A percentile compares a stretch with the other conserved stretches of the same genome.
Conservation (phyloP, 257 asterid species). For the Solanum paucissectum region DNA sequence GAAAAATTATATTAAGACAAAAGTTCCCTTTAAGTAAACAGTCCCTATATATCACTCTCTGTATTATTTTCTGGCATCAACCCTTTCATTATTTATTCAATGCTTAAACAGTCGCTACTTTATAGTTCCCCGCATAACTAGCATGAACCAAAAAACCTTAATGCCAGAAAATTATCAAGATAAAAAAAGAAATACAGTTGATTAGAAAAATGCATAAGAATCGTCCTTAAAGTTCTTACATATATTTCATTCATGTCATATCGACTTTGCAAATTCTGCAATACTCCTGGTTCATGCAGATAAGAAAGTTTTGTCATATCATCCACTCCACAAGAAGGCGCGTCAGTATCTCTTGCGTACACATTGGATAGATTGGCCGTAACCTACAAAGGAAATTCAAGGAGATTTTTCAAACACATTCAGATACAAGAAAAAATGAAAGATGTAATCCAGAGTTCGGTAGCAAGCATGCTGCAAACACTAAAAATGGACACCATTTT, state of each 20-base stretch:
- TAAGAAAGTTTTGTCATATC: constrained; percentile 91
- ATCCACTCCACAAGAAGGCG: constrained; percentile 66
- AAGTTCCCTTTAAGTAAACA: neutral
- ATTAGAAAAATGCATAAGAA: neutral
- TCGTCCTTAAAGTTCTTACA: constrained; percentile 28
- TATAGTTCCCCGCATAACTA: neutral
- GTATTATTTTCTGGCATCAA: neutral
- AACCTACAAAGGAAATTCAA: constrained; percentile 30
- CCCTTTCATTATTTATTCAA: neutral
- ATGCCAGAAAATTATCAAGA: neutral
- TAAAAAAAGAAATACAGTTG: neutral
- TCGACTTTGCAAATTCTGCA: constrained; percentile 61
- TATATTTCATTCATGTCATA: constrained; percentile 71
- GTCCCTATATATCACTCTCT: neutral
- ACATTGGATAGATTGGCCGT: constrained; percentile 35
- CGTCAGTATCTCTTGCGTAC: constrained; percentile 68
- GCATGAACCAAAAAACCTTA: neutral
- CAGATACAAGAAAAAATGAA: neutral
- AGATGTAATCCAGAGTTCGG: neutral
- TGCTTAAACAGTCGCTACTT: neutral
- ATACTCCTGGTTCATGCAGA: constrained; percentile 88
- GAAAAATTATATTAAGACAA: neutral
- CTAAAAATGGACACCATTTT: neutral
- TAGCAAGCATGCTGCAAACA: neutral
- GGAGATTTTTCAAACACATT: neutral